A percentile compares a stretch with the other conserved stretches of the same genome.
Conservation (phyloP, 345 rosid species). For the Murraya koenigii region DNA sequence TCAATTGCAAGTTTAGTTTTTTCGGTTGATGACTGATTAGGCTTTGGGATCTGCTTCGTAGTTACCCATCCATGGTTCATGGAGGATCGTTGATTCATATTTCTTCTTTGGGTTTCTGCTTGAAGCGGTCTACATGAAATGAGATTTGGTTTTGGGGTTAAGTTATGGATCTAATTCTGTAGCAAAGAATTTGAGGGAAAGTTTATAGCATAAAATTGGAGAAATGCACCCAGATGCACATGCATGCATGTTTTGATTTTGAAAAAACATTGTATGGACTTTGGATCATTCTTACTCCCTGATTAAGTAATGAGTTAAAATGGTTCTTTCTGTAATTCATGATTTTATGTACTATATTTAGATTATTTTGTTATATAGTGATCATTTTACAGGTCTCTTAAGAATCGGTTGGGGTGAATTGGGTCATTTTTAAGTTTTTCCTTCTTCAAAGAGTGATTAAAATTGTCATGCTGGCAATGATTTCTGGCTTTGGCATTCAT, state of each 20-base stretch:
- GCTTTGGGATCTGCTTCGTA: conserved; percentile 16
- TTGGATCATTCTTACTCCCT: not conserved
- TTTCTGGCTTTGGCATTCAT: not conserved
- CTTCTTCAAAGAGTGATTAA: not conserved
- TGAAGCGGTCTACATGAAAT: not conserved
- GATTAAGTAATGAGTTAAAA: not conserved
- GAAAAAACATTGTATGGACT: not conserved
- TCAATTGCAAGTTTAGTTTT: not conserved
- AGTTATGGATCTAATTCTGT: conserved; percentile 5
- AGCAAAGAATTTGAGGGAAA: conserved; percentile 7
- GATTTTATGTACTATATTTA: not conserved
- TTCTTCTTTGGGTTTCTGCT: not conserved
- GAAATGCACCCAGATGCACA: not conserved
- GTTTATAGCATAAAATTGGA: not conserved
- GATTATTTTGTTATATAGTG: not conserved
- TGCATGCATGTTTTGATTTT: not conserved
- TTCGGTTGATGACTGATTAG: conserved; percentile 16
- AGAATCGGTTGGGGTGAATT: not conserved
- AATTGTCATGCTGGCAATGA: not conserved
- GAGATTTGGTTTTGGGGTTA: conserved; percentile 3
- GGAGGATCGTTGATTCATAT: not conserved
- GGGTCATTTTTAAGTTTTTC: not conserved
- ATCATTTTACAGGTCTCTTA: not conserved
- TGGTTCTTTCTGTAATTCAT: not conserved
- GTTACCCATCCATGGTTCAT: not conserved